Conservation (phyloP, 768 basidiomycete genomes). For the Phylloporus sp. region DNA sequence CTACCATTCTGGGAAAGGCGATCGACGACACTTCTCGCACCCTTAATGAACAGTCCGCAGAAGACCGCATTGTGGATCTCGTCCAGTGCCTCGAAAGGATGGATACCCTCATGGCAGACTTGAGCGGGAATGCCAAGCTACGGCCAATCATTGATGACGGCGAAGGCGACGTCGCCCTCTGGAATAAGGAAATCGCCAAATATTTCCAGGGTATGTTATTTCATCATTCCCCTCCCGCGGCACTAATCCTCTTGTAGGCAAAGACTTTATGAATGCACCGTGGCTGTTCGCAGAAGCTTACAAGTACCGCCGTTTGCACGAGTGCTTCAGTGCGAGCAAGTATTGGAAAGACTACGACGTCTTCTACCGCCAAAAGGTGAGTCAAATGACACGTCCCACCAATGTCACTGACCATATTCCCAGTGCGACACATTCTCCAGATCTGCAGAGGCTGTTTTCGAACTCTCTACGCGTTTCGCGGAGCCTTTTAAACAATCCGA, state of each 20-base stretch:
- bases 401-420: conserved; percentile 5
- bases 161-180: conserved; percentile 88
- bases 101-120: conserved; percentile 84
- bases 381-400: conserved; percentile 1
- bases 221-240: not conserved
- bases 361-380: conserved; percentile 91
- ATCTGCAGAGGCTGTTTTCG: conserved; percentile 88
- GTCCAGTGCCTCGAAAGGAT: conserved; percentile 84
- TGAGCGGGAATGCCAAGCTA: conserved; percentile 79
- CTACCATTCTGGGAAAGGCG: conserved; percentile 93
- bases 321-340: conserved; percentile 90
- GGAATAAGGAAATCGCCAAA: conserved; percentile 97
- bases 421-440: conserved; percentile 95
- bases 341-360: conserved; percentile 91
- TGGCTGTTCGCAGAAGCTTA: conserved; percentile 97
- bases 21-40: conserved; percentile 90
- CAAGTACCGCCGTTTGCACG: conserved; percentile 87
- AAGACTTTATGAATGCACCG: conserved; percentile 93
- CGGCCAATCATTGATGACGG: conserved; percentile 87
- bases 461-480: conserved; percentile 87
- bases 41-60: conserved; percentile 78
- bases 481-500: conserved; percentile 70
- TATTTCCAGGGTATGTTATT: conserved; percentile 74
- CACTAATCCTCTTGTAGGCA: conserved; percentile 41
- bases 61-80: conserved; percentile 83